These are phyloP conservation scores for Ophiostoma sp. DNA, from an alignment of 2,329 filamentous ascomycete species.

Conservation along the genomic window DNA sequence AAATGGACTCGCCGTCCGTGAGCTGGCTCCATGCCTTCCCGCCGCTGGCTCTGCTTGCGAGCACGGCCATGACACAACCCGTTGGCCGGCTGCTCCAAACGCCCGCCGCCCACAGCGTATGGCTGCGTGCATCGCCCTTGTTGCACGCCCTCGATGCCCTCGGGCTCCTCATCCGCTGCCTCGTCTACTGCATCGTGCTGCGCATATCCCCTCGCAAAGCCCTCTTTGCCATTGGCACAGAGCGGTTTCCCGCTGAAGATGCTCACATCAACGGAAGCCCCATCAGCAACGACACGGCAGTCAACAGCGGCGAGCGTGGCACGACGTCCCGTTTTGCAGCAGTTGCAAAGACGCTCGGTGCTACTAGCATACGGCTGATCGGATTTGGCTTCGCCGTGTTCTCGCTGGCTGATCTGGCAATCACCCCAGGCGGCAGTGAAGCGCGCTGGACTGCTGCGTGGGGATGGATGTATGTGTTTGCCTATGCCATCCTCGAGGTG, in stretches of 20 bases:
- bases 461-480: conserved; percentile 15
- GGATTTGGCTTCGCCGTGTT: conserved; percentile 11
- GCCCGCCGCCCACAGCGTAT: conserved; percentile 7
- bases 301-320: neutral
- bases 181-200: conserved; percentile 16
- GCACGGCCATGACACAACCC: conserved; percentile 19
- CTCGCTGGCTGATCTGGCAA: conserved; percentile 3
- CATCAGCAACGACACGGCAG: neutral
- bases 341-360: neutral
- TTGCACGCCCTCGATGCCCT: conserved; percentile 19
- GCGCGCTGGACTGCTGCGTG: conserved; percentile 21
- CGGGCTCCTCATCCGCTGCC: conserved; percentile 5
- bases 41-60: conserved; percentile 17
- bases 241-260: conserved; percentile 14
- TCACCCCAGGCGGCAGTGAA: conserved; percentile 13
- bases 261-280: neutral
- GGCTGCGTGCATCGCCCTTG: conserved; percentile 21
- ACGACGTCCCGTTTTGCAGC: neutral
- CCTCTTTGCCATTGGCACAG: neutral
- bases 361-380: neutral
- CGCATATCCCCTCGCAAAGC: conserved; percentile 11
- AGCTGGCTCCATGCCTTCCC: conserved; percentile 19
- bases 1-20: neutral
- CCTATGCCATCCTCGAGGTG: conserved; percentile 15
- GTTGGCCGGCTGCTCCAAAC: conserved; percentile 16